Evolutionary conservation across 768 basidiomycete species (phyloP).

Genomic region (Lactifluus pinguis): DNA sequence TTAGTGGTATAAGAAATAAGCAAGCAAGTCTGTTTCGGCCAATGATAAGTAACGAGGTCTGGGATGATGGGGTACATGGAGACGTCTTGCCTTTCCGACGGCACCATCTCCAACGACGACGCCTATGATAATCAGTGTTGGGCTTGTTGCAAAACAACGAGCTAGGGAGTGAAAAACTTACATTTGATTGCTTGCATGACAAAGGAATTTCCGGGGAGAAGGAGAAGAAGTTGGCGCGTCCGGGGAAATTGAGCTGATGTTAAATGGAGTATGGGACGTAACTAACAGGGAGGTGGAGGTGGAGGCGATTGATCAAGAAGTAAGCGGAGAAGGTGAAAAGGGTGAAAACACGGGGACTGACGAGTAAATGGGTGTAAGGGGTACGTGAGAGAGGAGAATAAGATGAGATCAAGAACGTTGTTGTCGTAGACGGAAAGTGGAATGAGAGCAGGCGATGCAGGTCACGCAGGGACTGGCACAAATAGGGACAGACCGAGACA

Average conservation of each 20-base stretch:
- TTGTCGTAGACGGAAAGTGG: background rate
- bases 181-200: conserved; percentile 90
- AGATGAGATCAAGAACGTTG: background rate
- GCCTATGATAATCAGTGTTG: conserved; percentile 44
- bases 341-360: background rate
- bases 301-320: background rate
- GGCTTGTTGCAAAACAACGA: conserved; percentile 7
- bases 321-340: background rate
- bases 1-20: conserved; percentile 99
- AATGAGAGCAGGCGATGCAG: conserved; percentile 1
- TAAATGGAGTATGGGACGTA: background rate
- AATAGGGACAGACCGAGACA: conserved; percentile 4
- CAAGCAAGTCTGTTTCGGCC: conserved; percentile 73
- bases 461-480: conserved; percentile 12
- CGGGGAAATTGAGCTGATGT: conserved; percentile 5
- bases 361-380: background rate
- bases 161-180: conserved; percentile 29
- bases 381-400: background rate
- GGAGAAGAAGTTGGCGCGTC: background rate
- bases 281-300: background rate
- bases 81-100: conserved; percentile 77
- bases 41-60: conserved; percentile 19
- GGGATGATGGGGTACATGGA: background rate
- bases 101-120: conserved; percentile 99
- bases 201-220: background rate